A percentile compares a stretch with the other conserved stretches of the same genome.
phyloP scores from a whole-genome alignment of 1,284 basidiomycete species.

The Cutaneotrichosporon cavernicola region DNA sequence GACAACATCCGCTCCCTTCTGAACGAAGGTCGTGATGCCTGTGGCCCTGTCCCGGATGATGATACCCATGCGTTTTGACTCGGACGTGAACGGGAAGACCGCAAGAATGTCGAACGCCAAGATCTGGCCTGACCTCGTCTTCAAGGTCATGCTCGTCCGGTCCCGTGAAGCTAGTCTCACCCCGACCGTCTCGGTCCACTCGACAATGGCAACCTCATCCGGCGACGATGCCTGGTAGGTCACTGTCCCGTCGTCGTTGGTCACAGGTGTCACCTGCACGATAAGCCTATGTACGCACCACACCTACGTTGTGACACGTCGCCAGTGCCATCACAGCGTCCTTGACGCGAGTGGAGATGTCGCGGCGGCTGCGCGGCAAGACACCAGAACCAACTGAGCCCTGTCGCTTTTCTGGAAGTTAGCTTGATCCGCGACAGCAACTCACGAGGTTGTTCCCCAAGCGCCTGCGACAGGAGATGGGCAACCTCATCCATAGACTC shows the following conservation, averaged over 20 bases:
- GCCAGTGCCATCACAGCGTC: conserved; percentile 92
- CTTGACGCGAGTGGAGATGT: conserved; percentile 91
- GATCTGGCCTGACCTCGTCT: conserved; percentile 63
- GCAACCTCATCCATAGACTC: conserved; percentile 98
- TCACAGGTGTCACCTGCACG: conserved; percentile 84
- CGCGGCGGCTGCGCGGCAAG: conserved; percentile 72
- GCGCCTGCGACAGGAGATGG: conserved; percentile 77
- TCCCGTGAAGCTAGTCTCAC: conserved; percentile 83
- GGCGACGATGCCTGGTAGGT: conserved; percentile 99
- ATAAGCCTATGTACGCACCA: conserved; percentile 1
- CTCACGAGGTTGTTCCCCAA: conserved; percentile 58
- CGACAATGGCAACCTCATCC: conserved; percentile 98
- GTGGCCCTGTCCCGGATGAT: conserved; percentile 75
- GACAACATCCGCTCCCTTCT: conserved; percentile 97
- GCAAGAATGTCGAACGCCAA: conserved; percentile 83
- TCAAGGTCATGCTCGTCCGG: conserved; percentile 78
- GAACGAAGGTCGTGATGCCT: conserved; percentile 82
- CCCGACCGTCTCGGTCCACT: conserved; percentile 94
- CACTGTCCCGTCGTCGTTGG: conserved; percentile 85
- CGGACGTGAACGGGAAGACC: conserved; percentile 96
- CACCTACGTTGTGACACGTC: conserved; percentile 87
- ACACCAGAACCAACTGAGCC: conserved; percentile 53
- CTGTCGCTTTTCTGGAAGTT: conserved; percentile 32
- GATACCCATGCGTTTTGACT: conserved; percentile 99
- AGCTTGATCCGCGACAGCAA: background rate